A percentile compares a stretch with the other conserved stretches of the same genome.
Evolutionary conservation across 352 stramenopile species (phyloP).

Genomic region (Phytophthora colocasiae): DNA sequence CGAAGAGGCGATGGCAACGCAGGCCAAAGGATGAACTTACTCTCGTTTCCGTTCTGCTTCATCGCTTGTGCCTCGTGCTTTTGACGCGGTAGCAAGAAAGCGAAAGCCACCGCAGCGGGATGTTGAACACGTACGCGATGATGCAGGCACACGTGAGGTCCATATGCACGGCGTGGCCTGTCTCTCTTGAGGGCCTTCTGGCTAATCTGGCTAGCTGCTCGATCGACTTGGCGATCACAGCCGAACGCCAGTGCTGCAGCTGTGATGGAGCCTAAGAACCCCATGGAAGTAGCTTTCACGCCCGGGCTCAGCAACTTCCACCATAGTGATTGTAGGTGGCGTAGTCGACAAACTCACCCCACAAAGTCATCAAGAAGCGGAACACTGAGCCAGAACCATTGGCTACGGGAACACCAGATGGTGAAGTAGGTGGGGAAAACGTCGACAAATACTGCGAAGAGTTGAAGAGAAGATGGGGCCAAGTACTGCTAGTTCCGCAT

Average conservation of each 20-base stretch:
- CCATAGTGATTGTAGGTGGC: conserved; percentile 37
- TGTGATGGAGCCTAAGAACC: conserved; percentile 37
- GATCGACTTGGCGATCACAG: conserved; percentile 51
- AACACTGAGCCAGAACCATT: conserved; percentile 55
- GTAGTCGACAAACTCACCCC: conserved; percentile 42
- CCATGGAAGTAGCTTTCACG: conserved; percentile 48
- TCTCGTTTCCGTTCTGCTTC: conserved; percentile 39
- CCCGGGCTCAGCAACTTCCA: conserved; percentile 45
- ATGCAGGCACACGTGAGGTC: conserved; percentile 49
- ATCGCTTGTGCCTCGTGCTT: conserved; percentile 49
- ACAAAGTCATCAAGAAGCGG: conserved; percentile 47
- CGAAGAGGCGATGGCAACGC: conserved; percentile 34
- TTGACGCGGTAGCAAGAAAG: conserved; percentile 48
- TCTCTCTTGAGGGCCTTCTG: conserved; percentile 29
- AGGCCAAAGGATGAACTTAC: conserved; percentile 24
- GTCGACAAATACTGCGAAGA: conserved; percentile 46
- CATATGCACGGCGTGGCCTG: conserved; percentile 40
- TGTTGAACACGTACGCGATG: conserved; percentile 53
- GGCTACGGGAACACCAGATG: conserved; percentile 52
- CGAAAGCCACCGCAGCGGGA: conserved; percentile 39
- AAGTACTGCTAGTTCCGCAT: conserved; percentile 54
- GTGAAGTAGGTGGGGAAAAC: conserved; percentile 44
- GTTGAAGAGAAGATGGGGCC: conserved; percentile 35
- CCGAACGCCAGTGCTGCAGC: conserved; percentile 38
- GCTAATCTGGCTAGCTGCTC: conserved; percentile 45